phyloP scores from a whole-genome alignment of 2,329 filamentous ascomycete species.

The Fusarium transvaalense region DNA sequence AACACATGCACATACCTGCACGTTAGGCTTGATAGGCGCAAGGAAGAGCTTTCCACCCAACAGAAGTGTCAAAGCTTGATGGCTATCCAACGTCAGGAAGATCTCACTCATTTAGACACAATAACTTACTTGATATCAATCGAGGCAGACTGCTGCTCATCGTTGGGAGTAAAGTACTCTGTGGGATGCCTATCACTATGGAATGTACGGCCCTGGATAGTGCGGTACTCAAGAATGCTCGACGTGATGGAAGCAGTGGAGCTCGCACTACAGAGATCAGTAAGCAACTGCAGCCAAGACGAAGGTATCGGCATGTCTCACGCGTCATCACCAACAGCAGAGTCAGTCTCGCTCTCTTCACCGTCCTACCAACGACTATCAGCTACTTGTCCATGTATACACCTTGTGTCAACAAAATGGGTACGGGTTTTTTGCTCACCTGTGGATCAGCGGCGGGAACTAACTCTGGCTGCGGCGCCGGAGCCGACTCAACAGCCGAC shows the following conservation, averaged over 20 bases:
- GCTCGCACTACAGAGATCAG: conserved; percentile 23
- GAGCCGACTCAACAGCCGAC: conserved; percentile 22
- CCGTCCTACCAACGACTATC: conserved; percentile 13
- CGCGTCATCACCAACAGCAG: conserved; percentile 35
- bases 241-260: conserved; percentile 44
- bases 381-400: not conserved
- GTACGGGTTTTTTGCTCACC: not conserved
- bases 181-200: conserved; percentile 43
- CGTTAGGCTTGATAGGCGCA: conserved; percentile 33
- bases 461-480: conserved; percentile 32
- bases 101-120: accelerated
- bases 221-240: conserved; percentile 44
- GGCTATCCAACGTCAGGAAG: conserved; percentile 15
- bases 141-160: conserved; percentile 43
- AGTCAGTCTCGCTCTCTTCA: conserved; percentile 30
- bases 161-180: conserved; percentile 45
- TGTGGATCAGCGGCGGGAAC: conserved; percentile 39
- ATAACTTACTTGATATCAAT: conserved; percentile 43
- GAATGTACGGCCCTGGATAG: conserved; percentile 41
- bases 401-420: not conserved
- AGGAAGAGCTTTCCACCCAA: conserved; percentile 37
- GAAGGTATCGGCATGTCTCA: not conserved
- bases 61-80: conserved; percentile 41
- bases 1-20: conserved; percentile 24
- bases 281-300: conserved; percentile 8